These are phyloP conservation scores for Chaetomium sp. DNA, from an alignment of 2,329 filamentous ascomycete species.

Conservation along the genomic window DNA sequence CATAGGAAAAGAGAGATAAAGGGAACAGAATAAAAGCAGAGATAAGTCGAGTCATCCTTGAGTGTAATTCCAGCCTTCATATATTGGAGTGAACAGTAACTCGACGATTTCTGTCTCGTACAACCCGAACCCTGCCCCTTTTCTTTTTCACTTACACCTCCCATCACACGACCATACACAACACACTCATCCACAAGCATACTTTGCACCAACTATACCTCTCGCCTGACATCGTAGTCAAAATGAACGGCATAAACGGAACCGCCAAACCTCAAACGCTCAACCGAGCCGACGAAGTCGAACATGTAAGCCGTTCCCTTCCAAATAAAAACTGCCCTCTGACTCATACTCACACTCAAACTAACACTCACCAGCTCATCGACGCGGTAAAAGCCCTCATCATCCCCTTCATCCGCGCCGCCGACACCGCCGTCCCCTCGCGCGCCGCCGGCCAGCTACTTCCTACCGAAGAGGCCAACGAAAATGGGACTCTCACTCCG, in stretches of 20 bases:
- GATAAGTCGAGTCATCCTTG: too few relatives aligned
- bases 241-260: slow-evolving; percentile 17
- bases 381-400: slow-evolving; percentile 61
- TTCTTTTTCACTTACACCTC: too few relatives aligned
- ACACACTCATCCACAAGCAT: too few relatives aligned
- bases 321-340: too few relatives aligned
- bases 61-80: too few relatives aligned
- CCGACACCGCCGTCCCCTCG: slow-evolving; percentile 54
- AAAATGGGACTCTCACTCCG: too few relatives aligned
- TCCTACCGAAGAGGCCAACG: slow-evolving; percentile 29
- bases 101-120: neutral
- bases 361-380: slow-evolving; percentile 50
- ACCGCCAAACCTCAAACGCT: slow-evolving; percentile 7
- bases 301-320: slow-evolving; percentile 29
- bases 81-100: neutral
- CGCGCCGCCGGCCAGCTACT: slow-evolving; percentile 48
- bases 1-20: too few relatives aligned
- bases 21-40: too few relatives aligned
- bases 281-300: slow-evolving; percentile 27
- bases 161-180: too few relatives aligned
- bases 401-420: slow-evolving; percentile 63
- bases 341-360: neutral
- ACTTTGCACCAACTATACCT: too few relatives aligned
- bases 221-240: neutral
- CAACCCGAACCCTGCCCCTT: neutral